Base-by-base conservation (phyloP, 2,329 filamentous ascomycete genomes). In the Phialophora expanda region DNA sequence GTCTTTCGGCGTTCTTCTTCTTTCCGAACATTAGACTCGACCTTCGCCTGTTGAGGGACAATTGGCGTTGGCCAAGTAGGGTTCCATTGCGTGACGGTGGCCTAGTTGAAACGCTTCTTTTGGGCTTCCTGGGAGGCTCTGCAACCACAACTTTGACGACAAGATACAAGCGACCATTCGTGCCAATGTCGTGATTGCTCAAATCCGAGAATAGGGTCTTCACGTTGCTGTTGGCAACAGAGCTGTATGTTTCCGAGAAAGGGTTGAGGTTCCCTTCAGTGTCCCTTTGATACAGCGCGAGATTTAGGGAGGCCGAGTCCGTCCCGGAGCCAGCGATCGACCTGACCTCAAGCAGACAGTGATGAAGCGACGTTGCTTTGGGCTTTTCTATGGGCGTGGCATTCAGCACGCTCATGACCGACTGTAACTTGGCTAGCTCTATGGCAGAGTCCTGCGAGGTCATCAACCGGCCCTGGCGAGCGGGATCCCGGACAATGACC, bases 391-490 rank as follows among this genome's bases (percentile, higher is more conserved):
- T 85, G 0, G 93, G 93, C n/a, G 89, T 87, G 71, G 91, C 90
- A 65, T 97, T 90, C 54, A 99, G 83, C 73, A 98, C 85, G 77
- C 93, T 96, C 95, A 99, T 99, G 75, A 93, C 87, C 4, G 95
- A 96, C 80, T 99, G 96, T 64, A 98, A 82, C 75, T 89, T 92
- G 6, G 94, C 94, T 70, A 97, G 87, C 65, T 97, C 91, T 30
- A 98, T 90, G 3, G 95, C 91, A 0, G 93, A 97, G 78, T 99
- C 95, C 61, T 97, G 90, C 12, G 91, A 92, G 0, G 93, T 97
- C 73, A 99, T 79, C 30, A 98, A 88, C 54, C 93, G 88, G 8
- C 95, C 95, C 32, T 90, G 86, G 75, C 93, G 89, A 22, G 85
- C 85, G 1, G 95, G 92, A 77, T 96, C 95, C 32, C 95, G 89